Conservation (phyloP, 1,139 yeast species). For the Diutina rugosa region DNA sequence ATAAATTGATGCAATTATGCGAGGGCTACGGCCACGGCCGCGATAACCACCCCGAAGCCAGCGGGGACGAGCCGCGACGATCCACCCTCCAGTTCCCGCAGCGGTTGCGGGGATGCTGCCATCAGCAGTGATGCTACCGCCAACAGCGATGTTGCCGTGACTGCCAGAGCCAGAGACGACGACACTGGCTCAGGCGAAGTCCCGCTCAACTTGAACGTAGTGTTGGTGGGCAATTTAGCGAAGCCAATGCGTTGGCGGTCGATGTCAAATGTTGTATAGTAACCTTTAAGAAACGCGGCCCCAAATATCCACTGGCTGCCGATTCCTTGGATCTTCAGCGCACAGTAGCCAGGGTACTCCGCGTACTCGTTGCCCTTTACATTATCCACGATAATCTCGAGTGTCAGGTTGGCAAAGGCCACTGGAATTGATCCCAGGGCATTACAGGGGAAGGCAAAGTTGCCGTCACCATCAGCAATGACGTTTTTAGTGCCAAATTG, state of each 20-base stretch:
- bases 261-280: conserved; percentile 48
- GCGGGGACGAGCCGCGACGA: background rate
- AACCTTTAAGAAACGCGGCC: conserved; percentile 43
- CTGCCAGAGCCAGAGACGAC: background rate
- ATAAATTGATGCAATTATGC: background rate
- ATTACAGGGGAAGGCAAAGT: conserved; percentile 50
- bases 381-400: conserved; percentile 30
- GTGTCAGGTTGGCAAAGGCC: conserved; percentile 26
- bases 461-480: conserved; percentile 38
- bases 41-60: background rate
- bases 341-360: conserved; percentile 37
- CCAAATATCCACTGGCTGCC: conserved; percentile 39
- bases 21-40: background rate
- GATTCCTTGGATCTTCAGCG: conserved; percentile 51
- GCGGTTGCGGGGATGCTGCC: background rate
- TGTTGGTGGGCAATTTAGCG: conserved; percentile 5
- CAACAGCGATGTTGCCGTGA: background rate
- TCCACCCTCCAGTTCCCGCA: background rate
- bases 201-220: conserved; percentile 3
- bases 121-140: background rate
- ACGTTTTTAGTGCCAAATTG: conserved; percentile 33
- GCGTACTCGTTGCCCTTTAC: conserved; percentile 37
- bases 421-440: conserved; percentile 23
- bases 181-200: too few relatives aligned
- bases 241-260: conserved; percentile 39